A percentile compares a stretch with the other conserved stretches of the same genome.
These are phyloP conservation scores for Bipolaris bicolor DNA, from an alignment of 2,329 filamentous ascomycete species.

Conservation along the genomic window DNA sequence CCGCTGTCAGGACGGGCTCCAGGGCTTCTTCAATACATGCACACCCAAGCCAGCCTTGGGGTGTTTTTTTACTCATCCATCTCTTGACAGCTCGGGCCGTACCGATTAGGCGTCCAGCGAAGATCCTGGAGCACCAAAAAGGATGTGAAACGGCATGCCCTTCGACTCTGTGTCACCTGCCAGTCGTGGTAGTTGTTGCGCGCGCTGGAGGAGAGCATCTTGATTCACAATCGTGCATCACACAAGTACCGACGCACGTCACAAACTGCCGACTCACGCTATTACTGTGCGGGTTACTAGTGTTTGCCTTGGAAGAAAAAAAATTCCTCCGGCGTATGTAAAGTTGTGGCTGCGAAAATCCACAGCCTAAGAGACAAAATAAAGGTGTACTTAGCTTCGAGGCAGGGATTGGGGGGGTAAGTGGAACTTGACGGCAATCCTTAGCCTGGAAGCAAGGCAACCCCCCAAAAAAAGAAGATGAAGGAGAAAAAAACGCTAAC, in stretches of 20 bases:
- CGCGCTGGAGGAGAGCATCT: background rate
- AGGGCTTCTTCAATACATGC: too few species aligned
- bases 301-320: too few species aligned
- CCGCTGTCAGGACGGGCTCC: background rate
- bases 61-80: background rate
- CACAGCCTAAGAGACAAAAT: too few species aligned
- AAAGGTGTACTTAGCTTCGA: too few species aligned
- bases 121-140: constrained; percentile 10
- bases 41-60: background rate
- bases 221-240: background rate
- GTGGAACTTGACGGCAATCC: too few species aligned
- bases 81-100: constrained; percentile 36
- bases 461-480: background rate
- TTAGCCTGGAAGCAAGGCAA: background rate
- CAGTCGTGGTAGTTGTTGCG: background rate
- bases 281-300: too few species aligned
- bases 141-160: constrained; percentile 15
- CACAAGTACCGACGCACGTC: constrained; percentile 7
- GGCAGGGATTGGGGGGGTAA: too few species aligned
- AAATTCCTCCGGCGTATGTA: too few species aligned
- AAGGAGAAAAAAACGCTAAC: background rate
- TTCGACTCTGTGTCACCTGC: constrained; percentile 14
- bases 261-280: constrained; percentile 13
- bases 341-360: too few species aligned
- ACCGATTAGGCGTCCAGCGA: constrained; percentile 22